phyloP scores from a whole-genome alignment of 2,329 filamentous ascomycete genomes.

The Diaporthe capsici region DNA sequence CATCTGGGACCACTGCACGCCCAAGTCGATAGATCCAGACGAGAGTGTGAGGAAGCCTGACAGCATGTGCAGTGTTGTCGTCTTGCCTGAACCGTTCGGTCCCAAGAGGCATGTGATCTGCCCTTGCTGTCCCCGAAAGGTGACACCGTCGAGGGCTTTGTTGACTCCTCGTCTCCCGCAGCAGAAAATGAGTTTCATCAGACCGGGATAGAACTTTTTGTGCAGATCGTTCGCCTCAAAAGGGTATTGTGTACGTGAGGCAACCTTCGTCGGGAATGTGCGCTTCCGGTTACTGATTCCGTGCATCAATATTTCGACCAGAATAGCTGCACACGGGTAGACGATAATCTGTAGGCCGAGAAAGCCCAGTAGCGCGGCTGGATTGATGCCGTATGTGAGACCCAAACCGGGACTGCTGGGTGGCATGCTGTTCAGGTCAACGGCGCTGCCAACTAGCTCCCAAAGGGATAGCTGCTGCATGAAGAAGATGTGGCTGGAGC shows the following conservation, averaged over 20 bases:
- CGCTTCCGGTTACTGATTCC: slow-evolving; percentile 7
- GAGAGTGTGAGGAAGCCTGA: background rate
- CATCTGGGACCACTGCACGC: slow-evolving; percentile 3
- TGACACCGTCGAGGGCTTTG: slow-evolving; percentile 3
- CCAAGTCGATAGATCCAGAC: background rate
- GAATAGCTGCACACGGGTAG: background rate
- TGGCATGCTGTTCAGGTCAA: background rate
- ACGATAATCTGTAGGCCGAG: background rate
- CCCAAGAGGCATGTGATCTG: slow-evolving; percentile 3
- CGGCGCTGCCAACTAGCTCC: background rate
- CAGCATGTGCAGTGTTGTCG: background rate
- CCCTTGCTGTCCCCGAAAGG: background rate
- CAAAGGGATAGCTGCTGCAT: background rate
- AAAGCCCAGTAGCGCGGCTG: background rate
- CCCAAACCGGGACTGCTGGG: background rate
- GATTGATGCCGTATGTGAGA: background rate
- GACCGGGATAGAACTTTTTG: background rate
- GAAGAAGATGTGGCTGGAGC: slow-evolving; percentile 3
- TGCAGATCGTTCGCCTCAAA: background rate
- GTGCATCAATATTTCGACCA: slow-evolving; percentile 1
- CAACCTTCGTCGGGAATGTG: background rate
- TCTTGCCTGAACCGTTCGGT: background rate
- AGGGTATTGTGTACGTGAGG: background rate
- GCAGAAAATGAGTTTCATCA: background rate
- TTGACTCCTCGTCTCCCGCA: background rate